Conservation (phyloP, 176 grass and related monocot genomes). For the Aegilops bicornis region DNA sequence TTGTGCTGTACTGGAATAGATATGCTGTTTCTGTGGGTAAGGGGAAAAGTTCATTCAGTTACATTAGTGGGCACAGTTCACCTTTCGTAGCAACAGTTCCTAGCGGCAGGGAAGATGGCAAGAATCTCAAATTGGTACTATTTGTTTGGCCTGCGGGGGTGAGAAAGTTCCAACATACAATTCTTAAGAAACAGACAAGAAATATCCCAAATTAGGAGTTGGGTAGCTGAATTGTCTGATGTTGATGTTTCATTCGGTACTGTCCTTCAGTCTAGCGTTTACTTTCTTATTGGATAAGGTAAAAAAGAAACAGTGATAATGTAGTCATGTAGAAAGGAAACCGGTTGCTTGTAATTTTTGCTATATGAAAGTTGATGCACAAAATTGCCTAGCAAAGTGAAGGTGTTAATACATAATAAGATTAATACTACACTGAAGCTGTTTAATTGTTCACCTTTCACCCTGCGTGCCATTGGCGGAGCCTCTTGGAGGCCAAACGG, state of each 20-base stretch:
- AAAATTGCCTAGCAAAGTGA: not conserved
- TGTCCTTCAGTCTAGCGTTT: not conserved
- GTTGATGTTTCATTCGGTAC: conserved; percentile 1
- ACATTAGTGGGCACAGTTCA: not conserved
- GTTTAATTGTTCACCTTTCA: not conserved
- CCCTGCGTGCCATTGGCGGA: too few relatives aligned
- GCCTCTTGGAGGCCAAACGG: too few relatives aligned
- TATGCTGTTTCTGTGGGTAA: not conserved
- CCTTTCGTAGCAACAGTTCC: not conserved
- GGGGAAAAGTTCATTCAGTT: not conserved
- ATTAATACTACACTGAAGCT: not conserved
- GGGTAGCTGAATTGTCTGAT: conserved; percentile 25
- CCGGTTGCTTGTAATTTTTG: not conserved
- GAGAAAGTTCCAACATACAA: conserved; percentile 24
- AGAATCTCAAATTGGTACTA: not conserved
- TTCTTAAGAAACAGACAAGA: conserved; percentile 30
- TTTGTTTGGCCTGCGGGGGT: not conserved
- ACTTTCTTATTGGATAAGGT: not conserved
- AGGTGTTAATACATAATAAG: not conserved
- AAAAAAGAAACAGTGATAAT: not conserved
- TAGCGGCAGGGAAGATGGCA: not conserved
- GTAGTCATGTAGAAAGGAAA: not conserved
- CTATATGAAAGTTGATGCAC: not conserved
- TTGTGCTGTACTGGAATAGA: not conserved
- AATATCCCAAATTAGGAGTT: not conserved